Conservation (phyloP, 2,329 filamentous ascomycete species). For the Pseudomassariella vexata region DNA sequence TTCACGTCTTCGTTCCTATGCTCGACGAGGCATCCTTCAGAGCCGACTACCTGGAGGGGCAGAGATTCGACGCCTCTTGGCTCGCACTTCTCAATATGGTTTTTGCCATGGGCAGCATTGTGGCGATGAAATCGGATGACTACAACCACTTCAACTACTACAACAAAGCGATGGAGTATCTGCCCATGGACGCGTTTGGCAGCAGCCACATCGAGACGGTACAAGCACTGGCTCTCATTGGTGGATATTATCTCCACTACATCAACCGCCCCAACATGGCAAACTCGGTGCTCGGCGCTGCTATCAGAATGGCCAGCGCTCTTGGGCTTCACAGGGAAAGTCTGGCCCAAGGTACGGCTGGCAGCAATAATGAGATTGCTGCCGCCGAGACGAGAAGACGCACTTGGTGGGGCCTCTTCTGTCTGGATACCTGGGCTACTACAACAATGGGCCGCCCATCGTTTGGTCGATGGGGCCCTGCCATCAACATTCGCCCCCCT, state of each 20-base stretch:
- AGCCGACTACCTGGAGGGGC: slow-evolving; percentile 56
- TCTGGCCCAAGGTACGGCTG: slow-evolving; percentile 29
- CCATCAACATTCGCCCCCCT: slow-evolving; percentile 61
- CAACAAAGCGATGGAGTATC: slow-evolving; percentile 58
- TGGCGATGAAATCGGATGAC: slow-evolving; percentile 58
- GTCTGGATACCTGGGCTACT: slow-evolving; percentile 68
- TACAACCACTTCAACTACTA: slow-evolving; percentile 66
- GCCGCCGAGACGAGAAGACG: slow-evolving; percentile 57
- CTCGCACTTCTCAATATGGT: slow-evolving; percentile 70
- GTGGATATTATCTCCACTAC: slow-evolving; percentile 74
- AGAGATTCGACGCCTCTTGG: slow-evolving; percentile 64
- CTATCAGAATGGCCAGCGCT: slow-evolving; percentile 68
- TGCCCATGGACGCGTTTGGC: slow-evolving; percentile 62
- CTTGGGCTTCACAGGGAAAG: slow-evolving; percentile 65
- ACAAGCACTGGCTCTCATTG: slow-evolving; percentile 65
- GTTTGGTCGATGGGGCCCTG: slow-evolving; percentile 60
- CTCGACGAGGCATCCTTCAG: slow-evolving; percentile 67
- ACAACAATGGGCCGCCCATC: slow-evolving; percentile 67
- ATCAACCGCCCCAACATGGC: slow-evolving; percentile 73
- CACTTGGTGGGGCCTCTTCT: slow-evolving; percentile 72
- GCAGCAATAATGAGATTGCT: slow-evolving; percentile 36
- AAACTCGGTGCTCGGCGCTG: slow-evolving; percentile 65
- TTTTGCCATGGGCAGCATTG: slow-evolving; percentile 69
- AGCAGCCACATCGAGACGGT: slow-evolving; percentile 68
- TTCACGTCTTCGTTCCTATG: slow-evolving; percentile 68